These are phyloP conservation scores for Pseudisothecium myosuroides DNA, from an alignment of 225 moss, liverwort and hornwort species.

Conservation along the genomic window DNA sequence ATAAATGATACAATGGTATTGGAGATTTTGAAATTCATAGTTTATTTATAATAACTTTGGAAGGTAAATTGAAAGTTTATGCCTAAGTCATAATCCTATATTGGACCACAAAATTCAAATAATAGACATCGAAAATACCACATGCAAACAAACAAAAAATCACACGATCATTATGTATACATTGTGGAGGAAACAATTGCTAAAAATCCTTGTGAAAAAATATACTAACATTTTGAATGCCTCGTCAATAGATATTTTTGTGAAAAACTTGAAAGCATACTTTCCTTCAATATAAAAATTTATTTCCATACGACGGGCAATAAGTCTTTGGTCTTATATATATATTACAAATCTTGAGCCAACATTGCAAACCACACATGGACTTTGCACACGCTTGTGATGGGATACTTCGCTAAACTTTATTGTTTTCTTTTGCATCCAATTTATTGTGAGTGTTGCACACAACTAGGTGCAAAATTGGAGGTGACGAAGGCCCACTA, in stretches of 20 bases:
- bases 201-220: no score
- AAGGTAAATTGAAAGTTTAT: neutral
- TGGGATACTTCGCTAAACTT: rapidly evolving
- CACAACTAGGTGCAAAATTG: neutral
- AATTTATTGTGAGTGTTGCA: neutral
- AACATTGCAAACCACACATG: neutral
- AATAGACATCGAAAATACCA: neutral
- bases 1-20: neutral
- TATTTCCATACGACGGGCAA: rapidly evolving
- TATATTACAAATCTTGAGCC: neutral
- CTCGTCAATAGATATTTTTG: neutral
- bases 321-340: neutral
- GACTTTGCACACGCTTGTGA: neutral
- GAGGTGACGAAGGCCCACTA: rapidly evolving
- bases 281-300: neutral
- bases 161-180: no score
- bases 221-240: neutral
- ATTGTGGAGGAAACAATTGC: neutral
- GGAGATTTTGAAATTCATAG: neutral
- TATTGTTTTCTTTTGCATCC: no score
- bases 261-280: neutral
- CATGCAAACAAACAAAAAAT: neutral
- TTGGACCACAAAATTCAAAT: neutral
- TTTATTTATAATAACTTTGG: neutral
- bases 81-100: neutral